Base-by-base conservation (phyloP, 108 stramenopile genomes). In the Nitzschia palea region DNA sequence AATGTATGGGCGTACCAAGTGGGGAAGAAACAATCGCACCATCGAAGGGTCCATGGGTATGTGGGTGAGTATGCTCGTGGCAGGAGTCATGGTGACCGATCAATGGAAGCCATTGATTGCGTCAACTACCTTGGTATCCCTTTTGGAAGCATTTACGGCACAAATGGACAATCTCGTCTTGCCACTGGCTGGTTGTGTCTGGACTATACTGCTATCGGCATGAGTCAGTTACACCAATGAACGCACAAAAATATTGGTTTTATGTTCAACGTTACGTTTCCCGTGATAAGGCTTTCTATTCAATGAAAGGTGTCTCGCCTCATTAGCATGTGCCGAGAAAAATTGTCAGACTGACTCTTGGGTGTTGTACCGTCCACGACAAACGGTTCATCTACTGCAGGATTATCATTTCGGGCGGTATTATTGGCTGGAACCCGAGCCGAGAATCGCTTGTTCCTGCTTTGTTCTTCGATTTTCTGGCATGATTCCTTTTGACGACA, bases 151-250 rank as follows among this genome's bases (percentile, higher is more conserved):
- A 25, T 84, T 72, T 42, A 94, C 89, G 29, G 70, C 29, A 1
- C 89, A 94, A 62, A 82, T 87, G 73, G 93, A 94, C 79, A 94
- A 94, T 66, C 68, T 94, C 14, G 85, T 88, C 27, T 68, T 94
- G 32, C 89, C 93, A 26, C 29, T 90, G 68, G 73, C 71, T n/a
- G 93, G 85, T 6, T 63, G 29, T 14, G 31, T 56, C 14, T 31
- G 2, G 2, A n/a, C n/a, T n/a, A n/a, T n/a, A n/a, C n/a, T n/a
- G n/a, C n/a, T n/a, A n/a, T n/a, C n/a, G n/a, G n/a, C n/a, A n/a
- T n/a, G n/a, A n/a, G n/a, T n/a, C n/a, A n/a, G n/a, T n/a, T n/a
- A n/a, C n/a, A n/a, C n/a, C n/a, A n/a, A n/a, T n/a, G n/a, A n/a
- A n/a, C n/a, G n/a, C n/a, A n/a, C n/a, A n/a, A n/a, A n/a, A n/a